A percentile compares a stretch with the other conserved stretches of the same genome.
phyloP scores from a whole-genome alignment of 805 yeast species.

The Ogataea trehalophila region DNA sequence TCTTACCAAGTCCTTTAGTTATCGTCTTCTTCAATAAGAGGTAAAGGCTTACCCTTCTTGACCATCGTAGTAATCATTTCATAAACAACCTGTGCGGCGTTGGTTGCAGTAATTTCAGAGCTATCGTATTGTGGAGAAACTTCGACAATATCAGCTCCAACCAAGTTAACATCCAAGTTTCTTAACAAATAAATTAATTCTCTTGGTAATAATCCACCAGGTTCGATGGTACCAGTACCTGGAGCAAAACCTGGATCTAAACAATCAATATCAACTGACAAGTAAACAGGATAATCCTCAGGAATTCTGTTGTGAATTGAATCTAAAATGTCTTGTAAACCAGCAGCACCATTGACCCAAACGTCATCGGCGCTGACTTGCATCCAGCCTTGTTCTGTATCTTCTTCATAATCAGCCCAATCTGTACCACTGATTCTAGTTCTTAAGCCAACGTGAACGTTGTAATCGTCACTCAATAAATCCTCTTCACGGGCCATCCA shows the following conservation, averaged over 20 bases:
- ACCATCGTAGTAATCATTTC: slow-evolving; percentile 76
- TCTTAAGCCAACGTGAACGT: slow-evolving; percentile 73
- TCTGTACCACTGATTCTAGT: slow-evolving; percentile 63
- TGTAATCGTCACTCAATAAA: slow-evolving; percentile 45
- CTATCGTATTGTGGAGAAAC: slow-evolving; percentile 62
- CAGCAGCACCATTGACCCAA: slow-evolving; percentile 57
- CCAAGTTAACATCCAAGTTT: slow-evolving; percentile 41
- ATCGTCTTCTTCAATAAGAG: slow-evolving; percentile 2
- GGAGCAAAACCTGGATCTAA: slow-evolving; percentile 55
- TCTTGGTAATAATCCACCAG: slow-evolving; percentile 55
- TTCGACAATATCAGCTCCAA: slow-evolving; percentile 55
- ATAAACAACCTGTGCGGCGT: slow-evolving; percentile 66
- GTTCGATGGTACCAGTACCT: slow-evolving; percentile 57
- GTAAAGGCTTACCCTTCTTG: slow-evolving; percentile 36
- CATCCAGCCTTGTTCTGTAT: slow-evolving; percentile 61
- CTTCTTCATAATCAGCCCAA: slow-evolving; percentile 61
- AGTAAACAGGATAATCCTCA: slow-evolving; percentile 60
- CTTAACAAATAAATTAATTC: slow-evolving; percentile 47
- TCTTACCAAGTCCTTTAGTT: too few species aligned
- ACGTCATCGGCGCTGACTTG: slow-evolving; percentile 71
- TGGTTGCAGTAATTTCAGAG: slow-evolving; percentile 62
- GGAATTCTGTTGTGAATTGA: slow-evolving; percentile 53
- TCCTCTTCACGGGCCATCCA: slow-evolving; percentile 79
- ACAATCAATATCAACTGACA: slow-evolving; percentile 72
- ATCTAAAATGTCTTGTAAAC: slow-evolving; percentile 42